Evolutionary conservation across 345 rosid genomes (phyloP).

Genomic region (Clausena lansium): DNA sequence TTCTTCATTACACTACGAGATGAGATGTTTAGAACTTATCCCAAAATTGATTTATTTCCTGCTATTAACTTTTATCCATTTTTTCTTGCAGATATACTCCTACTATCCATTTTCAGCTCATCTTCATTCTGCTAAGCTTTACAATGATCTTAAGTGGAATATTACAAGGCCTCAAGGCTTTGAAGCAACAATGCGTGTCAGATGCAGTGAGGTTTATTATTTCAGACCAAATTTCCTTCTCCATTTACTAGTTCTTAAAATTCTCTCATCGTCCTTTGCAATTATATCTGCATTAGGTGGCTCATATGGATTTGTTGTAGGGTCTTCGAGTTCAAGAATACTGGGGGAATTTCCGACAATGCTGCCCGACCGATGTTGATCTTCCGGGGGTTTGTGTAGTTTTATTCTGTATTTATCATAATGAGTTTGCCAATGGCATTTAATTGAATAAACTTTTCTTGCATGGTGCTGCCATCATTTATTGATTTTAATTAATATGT

Average conservation of each 20-base stretch:
- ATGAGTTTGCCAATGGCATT: not conserved
- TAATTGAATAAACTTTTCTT: not conserved
- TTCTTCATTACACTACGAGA: not conserved
- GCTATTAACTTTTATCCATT: not conserved
- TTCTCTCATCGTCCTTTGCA: not conserved
- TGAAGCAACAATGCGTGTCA: conserved; percentile 97
- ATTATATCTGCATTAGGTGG: not conserved
- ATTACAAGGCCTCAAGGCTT: conserved; percentile 94
- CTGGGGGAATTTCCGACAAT: conserved; percentile 88
- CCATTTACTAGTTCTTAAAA: not conserved
- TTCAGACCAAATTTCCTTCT: not conserved
- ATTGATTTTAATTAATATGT: not conserved
- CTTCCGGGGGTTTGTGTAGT: conserved; percentile 75
- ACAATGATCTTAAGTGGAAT: conserved; percentile 98
- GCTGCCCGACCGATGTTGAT: conserved; percentile 92
- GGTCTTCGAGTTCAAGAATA: conserved; percentile 97
- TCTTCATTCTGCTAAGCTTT: conserved; percentile 88
- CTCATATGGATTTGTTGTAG: conserved; percentile 31
- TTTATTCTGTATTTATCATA: not conserved
- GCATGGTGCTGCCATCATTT: not conserved
- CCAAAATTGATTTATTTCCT: not conserved
- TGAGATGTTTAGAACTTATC: not conserved
- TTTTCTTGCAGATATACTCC: conserved; percentile 33
- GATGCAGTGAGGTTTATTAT: conserved; percentile 75
- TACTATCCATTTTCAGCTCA: conserved; percentile 87